Percentiles rank a stretch among this genome's conserved stretches.
Conservation (phyloP, 345 rosid genomes). For the Eucalyptus erythrocorys region DNA sequence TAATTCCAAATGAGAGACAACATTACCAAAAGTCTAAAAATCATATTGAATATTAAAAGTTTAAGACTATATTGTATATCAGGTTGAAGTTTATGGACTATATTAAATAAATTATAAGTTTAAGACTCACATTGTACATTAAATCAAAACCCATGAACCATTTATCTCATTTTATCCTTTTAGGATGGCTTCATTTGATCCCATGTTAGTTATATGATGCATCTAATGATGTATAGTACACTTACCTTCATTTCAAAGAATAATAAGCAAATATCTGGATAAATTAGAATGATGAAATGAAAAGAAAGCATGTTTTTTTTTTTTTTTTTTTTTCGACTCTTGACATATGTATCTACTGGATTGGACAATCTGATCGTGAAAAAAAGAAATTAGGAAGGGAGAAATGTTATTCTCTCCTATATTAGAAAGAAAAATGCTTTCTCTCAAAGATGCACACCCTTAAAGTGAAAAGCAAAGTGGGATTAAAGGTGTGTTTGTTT, state of each 20-base stretch:
- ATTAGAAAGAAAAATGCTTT: too few relatives aligned
- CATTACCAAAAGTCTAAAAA: rapidly evolving
- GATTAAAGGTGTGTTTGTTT: too few relatives aligned
- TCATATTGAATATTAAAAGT: too few relatives aligned
- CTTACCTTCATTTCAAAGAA: not conserved
- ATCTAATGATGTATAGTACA: not conserved
- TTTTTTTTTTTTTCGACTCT: not conserved
- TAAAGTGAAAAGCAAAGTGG: too few relatives aligned
- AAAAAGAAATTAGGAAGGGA: not conserved
- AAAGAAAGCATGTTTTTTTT: too few relatives aligned
- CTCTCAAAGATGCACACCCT: too few relatives aligned
- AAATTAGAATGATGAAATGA: not conserved
- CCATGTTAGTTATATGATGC: rapidly evolving
- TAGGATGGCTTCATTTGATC: not conserved
- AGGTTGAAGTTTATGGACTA: rapidly evolving
- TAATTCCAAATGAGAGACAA: rapidly evolving
- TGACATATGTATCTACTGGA: not conserved
- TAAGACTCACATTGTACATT: rapidly evolving
- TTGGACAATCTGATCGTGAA: not conserved
- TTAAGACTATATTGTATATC: rapidly evolving
- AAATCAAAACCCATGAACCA: rapidly evolving
- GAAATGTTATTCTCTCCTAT: not conserved
- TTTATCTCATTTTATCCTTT: rapidly evolving
- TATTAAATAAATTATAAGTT: too few relatives aligned
- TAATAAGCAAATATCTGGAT: not conserved